Evolutionary conservation across 2,329 filamentous ascomycete species (phyloP), one percentile per base, ranked within the genome.

Genomic region (Fusarium guadeloupense): DNA sequence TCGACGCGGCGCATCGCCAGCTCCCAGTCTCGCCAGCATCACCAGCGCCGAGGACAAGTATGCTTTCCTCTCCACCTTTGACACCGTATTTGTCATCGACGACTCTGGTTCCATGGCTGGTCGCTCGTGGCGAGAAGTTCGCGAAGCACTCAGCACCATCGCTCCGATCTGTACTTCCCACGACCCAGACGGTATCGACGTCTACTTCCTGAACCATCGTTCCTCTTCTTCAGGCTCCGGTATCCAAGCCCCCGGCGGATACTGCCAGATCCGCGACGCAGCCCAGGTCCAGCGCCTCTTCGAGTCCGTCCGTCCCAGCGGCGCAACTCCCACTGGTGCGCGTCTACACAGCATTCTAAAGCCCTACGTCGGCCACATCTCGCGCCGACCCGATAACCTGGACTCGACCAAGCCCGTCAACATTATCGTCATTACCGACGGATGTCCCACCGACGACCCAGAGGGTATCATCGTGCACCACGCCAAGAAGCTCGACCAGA

Each of bases 401-500:
- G 74, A 77, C 23, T 73, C 72, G 6, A 81, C 90, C 19, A 93
- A 92, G 71, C 92, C 93, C 1, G 79, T 97, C 41, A 97, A 97
- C 71, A 83, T 98, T 73, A 97, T 98, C 68, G 89, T 96, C 60
- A 90, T 98, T 70, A 98, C 95, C 0, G 94, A 98, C 72, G 95
- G 95, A 6, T 86, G 82, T 34, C 88, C 95, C 1, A 87, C 83
- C 1, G 93, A 97, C 72, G 91, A 96, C 63, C 87, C 90, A 0
- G 90, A 93, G 73, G 81, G 80, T 8, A 81, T 88, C 21, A 86
- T 98, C 41, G 79, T 91, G 34, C 74, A 77, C 4, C 81, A 85
- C 1, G 94, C 93, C 1, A 83, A 82, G 74, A 87, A 85, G 70
- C 84, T 98, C 26, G 89, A 95, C 69, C 76, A 76, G 45, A 74